A percentile compares a stretch with the other conserved stretches of the same genome.
Evolutionary conservation across 2,329 filamentous ascomycete species (phyloP).

Genomic region (Fonsecaea nubica): DNA sequence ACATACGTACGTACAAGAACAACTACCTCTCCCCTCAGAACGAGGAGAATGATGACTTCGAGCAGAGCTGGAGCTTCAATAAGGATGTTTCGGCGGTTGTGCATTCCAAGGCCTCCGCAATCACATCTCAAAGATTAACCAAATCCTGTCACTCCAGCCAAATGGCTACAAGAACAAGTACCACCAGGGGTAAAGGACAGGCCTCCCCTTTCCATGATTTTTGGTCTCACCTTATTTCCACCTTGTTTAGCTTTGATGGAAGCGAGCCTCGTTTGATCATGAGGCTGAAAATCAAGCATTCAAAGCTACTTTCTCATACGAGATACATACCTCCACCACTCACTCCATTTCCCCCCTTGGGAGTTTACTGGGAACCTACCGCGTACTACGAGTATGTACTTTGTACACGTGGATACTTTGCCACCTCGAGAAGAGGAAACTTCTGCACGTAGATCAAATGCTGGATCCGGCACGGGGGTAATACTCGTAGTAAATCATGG

Average conservation of each 20-base stretch:
- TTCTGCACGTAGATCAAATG: background rate
- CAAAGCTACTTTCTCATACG: too few species aligned
- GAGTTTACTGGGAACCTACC: too few species aligned
- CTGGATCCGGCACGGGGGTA: background rate
- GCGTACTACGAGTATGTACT: too few species aligned
- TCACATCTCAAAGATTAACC: conserved; percentile 4
- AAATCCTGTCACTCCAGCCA: background rate
- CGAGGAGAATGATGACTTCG: too few species aligned
- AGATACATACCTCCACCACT: too few species aligned
- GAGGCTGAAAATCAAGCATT: conserved; percentile 22
- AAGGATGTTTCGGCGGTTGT: background rate
- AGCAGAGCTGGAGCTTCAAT: background rate
- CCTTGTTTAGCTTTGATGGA: background rate
- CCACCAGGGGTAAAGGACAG: background rate
- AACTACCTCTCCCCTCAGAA: too few species aligned
- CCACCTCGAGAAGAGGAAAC: background rate
- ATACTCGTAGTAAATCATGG: background rate
- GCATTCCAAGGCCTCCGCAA: background rate
- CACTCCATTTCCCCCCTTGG: too few species aligned
- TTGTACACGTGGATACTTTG: background rate
- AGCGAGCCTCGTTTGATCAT: conserved; percentile 10
- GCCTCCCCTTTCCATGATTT: background rate
- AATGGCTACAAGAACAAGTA: background rate
- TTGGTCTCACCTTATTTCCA: background rate
- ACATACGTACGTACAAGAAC: too few species aligned